These are phyloP conservation scores for Candida tropicalis DNA, from an alignment of 1,139 yeast genomes.

Conservation along the genomic window DNA sequence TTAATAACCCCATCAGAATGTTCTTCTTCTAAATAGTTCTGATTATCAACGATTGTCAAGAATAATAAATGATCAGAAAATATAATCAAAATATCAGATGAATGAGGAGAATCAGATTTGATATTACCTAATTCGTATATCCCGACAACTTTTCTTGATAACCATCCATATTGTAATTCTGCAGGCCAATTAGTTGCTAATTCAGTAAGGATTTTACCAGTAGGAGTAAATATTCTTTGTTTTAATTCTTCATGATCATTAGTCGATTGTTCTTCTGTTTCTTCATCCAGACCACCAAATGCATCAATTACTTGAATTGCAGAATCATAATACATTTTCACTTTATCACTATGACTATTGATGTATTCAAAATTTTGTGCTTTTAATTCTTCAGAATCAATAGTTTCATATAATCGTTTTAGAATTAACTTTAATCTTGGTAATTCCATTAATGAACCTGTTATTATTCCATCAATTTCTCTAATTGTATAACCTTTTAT, in stretches of 20 bases:
- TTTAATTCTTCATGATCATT: constrained; percentile 46
- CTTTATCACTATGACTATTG: constrained; percentile 20
- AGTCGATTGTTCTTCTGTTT: constrained; percentile 8
- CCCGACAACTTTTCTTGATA: constrained; percentile 80
- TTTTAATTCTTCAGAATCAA: constrained; percentile 26
- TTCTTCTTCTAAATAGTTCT: constrained; percentile 29
- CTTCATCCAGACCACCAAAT: constrained; percentile 60
- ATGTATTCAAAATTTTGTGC: constrained; percentile 13
- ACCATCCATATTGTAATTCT: constrained; percentile 87
- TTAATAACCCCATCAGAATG: constrained; percentile 33
- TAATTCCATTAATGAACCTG: constrained; percentile 67
- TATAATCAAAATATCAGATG: constrained; percentile 62
- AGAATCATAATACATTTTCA: constrained; percentile 49
- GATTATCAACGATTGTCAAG: constrained; percentile 50
- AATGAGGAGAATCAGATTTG: constrained; percentile 28
- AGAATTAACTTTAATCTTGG: constrained; percentile 70
- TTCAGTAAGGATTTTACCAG: constrained; percentile 85
- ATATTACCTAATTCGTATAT: constrained; percentile 59
- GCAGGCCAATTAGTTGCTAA: constrained; percentile 86
- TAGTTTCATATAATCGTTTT: constrained; percentile 48
- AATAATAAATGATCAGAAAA: constrained; percentile 81
- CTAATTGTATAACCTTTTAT: constrained; percentile 50
- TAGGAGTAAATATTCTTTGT: constrained; percentile 81
- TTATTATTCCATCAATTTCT: constrained; percentile 68
- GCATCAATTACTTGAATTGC: constrained; percentile 75